Percentiles rank a stretch among this genome's conserved stretches.
These are phyloP conservation scores for Aquanectria penicillioides DNA, from an alignment of 2,329 filamentous ascomycete genomes.

Conservation along the genomic window DNA sequence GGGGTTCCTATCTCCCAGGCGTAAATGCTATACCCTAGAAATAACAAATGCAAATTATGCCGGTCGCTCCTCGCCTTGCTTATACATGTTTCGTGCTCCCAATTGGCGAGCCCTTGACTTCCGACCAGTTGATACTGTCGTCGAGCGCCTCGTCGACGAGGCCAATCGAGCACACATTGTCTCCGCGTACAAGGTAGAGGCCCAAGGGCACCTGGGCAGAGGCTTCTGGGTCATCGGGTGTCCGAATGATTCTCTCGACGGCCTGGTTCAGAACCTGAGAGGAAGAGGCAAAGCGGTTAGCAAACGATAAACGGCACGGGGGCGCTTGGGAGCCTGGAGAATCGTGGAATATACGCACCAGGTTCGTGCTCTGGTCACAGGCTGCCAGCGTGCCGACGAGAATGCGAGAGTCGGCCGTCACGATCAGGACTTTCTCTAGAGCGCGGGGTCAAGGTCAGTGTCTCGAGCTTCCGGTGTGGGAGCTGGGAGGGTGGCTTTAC, in stretches of 20 bases:
- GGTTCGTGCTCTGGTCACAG: constrained; percentile 91
- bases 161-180: constrained; percentile 92
- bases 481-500: constrained; percentile 36
- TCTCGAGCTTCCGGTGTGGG: constrained; percentile 13
- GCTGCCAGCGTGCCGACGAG: constrained; percentile 84
- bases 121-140: constrained; percentile 88
- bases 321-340: neutral
- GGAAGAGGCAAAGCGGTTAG: constrained; percentile 24
- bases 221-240: constrained; percentile 82
- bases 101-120: constrained; percentile 86
- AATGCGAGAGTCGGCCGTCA: constrained; percentile 92
- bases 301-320: neutral
- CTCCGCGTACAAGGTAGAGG: constrained; percentile 90
- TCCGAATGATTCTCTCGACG: constrained; percentile 89
- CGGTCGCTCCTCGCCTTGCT: constrained; percentile 2
- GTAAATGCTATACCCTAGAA: constrained; percentile 34
- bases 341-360: constrained; percentile 58
- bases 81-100: constrained; percentile 83
- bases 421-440: constrained; percentile 87
- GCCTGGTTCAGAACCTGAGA: constrained; percentile 79
- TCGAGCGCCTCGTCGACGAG: constrained; percentile 91
- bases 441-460: constrained; percentile 2
- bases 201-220: constrained; percentile 86
- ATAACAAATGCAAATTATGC: constrained; percentile 21
- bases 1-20: constrained; percentile 16